Percentiles rank a stretch among this genome's conserved stretches.
These are phyloP conservation scores for Nakaseomyces delphensis DNA, from an alignment of 1,139 yeast species.

Conservation along the genomic window DNA sequence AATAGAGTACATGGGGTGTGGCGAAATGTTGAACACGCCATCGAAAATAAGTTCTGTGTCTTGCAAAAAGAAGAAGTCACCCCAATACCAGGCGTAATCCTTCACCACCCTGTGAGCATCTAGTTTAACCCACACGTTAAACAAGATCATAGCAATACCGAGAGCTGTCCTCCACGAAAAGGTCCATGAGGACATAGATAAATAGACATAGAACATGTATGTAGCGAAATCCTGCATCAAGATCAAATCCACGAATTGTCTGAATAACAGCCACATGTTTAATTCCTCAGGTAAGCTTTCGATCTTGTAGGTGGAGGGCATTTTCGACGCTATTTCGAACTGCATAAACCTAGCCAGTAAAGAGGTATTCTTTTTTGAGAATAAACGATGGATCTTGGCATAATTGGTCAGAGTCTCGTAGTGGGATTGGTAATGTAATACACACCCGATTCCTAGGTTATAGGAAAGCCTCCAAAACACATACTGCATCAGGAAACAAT, in stretches of 20 bases:
- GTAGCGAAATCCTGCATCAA: slow-evolving; percentile 81
- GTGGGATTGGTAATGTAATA: slow-evolving; percentile 62
- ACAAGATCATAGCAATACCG: slow-evolving; percentile 48
- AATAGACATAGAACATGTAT: slow-evolving; percentile 59
- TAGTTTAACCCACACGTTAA: slow-evolving; percentile 78
- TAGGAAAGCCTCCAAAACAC: slow-evolving; percentile 71
- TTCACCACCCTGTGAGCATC: slow-evolving; percentile 87
- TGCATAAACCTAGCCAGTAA: slow-evolving; percentile 39
- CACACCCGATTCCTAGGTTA: slow-evolving; percentile 71
- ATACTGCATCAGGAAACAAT: slow-evolving; percentile 40
- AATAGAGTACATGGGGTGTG: slow-evolving; percentile 90
- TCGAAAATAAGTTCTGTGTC: slow-evolving; percentile 75
- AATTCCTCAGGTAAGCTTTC: slow-evolving; percentile 58
- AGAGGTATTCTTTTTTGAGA: slow-evolving; percentile 33
- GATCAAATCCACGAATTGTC: slow-evolving; percentile 74
- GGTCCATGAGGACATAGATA: slow-evolving; percentile 39
- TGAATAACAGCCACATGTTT: slow-evolving; percentile 74
- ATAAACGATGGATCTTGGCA: slow-evolving; percentile 43
- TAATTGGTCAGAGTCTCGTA: slow-evolving; percentile 47
- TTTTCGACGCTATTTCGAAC: slow-evolving; percentile 49
- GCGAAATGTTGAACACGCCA: slow-evolving; percentile 86
- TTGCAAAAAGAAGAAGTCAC: slow-evolving; percentile 79
- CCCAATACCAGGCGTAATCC: slow-evolving; percentile 96
- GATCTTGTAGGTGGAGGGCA: slow-evolving; percentile 47
- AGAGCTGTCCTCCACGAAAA: slow-evolving; percentile 31